Conservation (phyloP, 352 stramenopile species). For the Phytopythium boreale region DNA sequence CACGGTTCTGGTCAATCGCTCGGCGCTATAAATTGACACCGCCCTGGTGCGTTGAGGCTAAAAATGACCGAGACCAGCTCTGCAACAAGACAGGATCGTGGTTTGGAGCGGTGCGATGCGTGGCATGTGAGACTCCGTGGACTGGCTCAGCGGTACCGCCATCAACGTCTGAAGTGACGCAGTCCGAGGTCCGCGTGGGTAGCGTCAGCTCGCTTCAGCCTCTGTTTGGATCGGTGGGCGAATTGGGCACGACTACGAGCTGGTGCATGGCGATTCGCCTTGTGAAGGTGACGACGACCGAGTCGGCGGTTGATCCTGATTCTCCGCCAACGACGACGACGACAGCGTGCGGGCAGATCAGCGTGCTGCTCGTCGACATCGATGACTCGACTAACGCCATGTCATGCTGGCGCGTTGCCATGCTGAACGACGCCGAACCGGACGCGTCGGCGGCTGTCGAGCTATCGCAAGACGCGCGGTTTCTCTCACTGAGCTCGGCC, state of each 20-base stretch:
- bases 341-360: conserved; percentile 15
- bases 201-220: conserved; percentile 16
- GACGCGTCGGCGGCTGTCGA: conserved; percentile 10
- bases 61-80: background rate
- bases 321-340: background rate
- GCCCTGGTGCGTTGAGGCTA: background rate
- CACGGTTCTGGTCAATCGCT: background rate
- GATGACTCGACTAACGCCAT: background rate
- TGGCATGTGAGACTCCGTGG: background rate
- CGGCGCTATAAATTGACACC: conserved; percentile 1
- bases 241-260: background rate
- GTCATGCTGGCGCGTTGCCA: conserved; percentile 10
- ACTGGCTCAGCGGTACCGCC: background rate
- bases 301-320: conserved; percentile 2
- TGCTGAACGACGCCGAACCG: conserved; percentile 6
- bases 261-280: conserved; percentile 21
- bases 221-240: background rate
- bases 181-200: conserved; percentile 11
- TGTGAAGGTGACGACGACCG: background rate
- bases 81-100: background rate
- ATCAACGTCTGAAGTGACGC: background rate
- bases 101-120: background rate
- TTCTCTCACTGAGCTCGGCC: conserved; percentile 19
- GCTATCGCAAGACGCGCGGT: conserved; percentile 23
- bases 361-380: conserved; percentile 13